A percentile compares a stretch with the other conserved stretches of the same genome.
phyloP scores from a whole-genome alignment of 805 yeast genomes.

The Danielia oregonensis region DNA sequence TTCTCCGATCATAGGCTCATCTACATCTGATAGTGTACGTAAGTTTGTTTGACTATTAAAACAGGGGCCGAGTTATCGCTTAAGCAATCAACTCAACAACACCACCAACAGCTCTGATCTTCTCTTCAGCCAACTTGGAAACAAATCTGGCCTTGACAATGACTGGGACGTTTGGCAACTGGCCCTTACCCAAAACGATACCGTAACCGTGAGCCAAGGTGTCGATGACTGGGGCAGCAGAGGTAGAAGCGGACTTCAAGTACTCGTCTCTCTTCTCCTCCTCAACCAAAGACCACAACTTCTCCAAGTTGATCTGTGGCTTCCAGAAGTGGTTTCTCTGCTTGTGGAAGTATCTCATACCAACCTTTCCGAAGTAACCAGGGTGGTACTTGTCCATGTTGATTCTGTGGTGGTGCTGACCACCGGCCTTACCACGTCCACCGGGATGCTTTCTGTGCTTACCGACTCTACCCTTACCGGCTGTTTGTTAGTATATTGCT shows the following conservation, averaged over 20 bases:
- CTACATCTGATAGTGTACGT: too few relatives aligned
- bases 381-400: constrained; percentile 99
- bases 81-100: constrained; percentile 99
- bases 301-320: constrained; percentile 97
- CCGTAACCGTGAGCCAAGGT: constrained; percentile 99
- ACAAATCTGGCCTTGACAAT: constrained; percentile 99
- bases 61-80: constrained; percentile 21
- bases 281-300: constrained; percentile 96
- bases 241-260: constrained; percentile 76
- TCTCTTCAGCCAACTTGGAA: constrained; percentile 98
- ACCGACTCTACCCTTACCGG: constrained; percentile 99
- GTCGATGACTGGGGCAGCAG: constrained; percentile 98
- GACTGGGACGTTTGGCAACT: constrained; percentile 96
- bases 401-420: constrained; percentile 99
- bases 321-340: constrained; percentile 94
- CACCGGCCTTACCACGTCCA: constrained; percentile 99
- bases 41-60: constrained; percentile 19
- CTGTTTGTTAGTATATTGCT: constrained; percentile 49
- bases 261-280: constrained; percentile 91
- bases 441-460: constrained; percentile 99
- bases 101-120: constrained; percentile 99
- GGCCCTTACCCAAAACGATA: constrained; percentile 99
- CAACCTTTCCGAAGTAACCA: constrained; percentile 99
- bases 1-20: too few relatives aligned
- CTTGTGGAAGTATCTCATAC: constrained; percentile 99